Evolutionary conservation across 2,329 filamentous ascomycete genomes (phyloP).

Genomic region (Paraphaeosphaeria minitans): DNA sequence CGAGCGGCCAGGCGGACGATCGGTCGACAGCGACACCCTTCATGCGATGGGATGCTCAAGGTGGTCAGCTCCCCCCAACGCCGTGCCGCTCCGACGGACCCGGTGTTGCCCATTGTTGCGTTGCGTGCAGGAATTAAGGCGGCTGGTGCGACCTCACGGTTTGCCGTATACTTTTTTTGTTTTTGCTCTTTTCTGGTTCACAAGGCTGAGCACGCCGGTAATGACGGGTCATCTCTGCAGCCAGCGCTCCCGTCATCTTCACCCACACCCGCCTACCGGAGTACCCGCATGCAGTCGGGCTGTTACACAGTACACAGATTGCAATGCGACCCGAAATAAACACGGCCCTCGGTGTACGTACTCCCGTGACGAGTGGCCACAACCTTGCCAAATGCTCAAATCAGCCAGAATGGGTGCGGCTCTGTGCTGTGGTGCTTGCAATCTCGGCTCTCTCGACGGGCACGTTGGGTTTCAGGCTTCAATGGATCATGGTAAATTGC

Average conservation of each 20-base stretch:
- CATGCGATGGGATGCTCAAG: not conserved
- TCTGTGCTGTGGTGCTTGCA: not conserved
- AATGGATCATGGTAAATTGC: slow-evolving; percentile 1
- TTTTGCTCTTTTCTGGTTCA: slow-evolving; percentile 21
- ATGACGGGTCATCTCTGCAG: slow-evolving; percentile 31
- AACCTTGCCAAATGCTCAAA: slow-evolving; percentile 12
- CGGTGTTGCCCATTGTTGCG: not conserved
- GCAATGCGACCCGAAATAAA: slow-evolving; percentile 10
- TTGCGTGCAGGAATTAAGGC: no score
- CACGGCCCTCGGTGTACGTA: not conserved
- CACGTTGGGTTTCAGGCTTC: slow-evolving; percentile 2
- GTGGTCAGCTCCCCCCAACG: slow-evolving; percentile 9
- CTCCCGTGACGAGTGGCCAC: slow-evolving; percentile 3
- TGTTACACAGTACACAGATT: slow-evolving; percentile 13
- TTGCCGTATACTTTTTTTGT: no score
- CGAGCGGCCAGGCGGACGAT: not conserved
- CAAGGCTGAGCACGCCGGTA: slow-evolving; percentile 39
- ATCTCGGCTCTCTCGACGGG: not conserved
- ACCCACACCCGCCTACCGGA: slow-evolving; percentile 9
- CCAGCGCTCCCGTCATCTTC: slow-evolving; percentile 35
- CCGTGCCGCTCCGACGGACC: not conserved
- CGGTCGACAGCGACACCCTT: not conserved
- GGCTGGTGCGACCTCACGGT: slow-evolving; percentile 7
- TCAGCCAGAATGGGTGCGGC: slow-evolving; percentile 11
- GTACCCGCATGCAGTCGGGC: slow-evolving; percentile 11